Evolutionary conservation across 768 basidiomycete genomes (phyloP), one percentile per base, ranked within the genome.

Genomic region (Pilatotrama ljubarskyi): DNA sequence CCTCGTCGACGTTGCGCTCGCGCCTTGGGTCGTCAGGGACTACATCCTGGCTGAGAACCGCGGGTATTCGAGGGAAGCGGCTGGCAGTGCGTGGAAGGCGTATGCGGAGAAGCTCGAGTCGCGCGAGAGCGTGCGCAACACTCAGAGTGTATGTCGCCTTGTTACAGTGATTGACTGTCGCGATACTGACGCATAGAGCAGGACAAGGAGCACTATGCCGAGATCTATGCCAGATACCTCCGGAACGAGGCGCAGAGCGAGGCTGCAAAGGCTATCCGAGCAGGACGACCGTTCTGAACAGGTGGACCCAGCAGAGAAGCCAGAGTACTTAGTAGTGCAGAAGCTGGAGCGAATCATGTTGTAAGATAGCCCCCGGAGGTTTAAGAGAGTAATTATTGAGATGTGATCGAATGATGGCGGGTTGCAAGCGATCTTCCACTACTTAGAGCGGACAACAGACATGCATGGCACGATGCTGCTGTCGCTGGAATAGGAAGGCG

Each of bases 201-300:
- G 77, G 75, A 78, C 25, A 64, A 64, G 63, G 71, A 78, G 40
- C 78, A 85, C 65, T 77, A 80, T 44, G 69, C 72, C 4, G 76
- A 76, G 49, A 80, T 86, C 1, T 82, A 82, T 59, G 78, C 74
- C 8, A 78, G 84, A 3, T 87, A 84, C 67, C 72, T 87, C 40
- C 77, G 78, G 8, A 78, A 87, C 63, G 82, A 84, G 51, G 69
- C 72, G 9, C 67, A 69, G 62, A 72, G 70, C 54, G 66, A 68
- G 49, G 67, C 61, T 2, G 72, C 69, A 3, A 70, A 69, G 59
- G 72, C 72, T 1, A 68, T 66, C 24, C 53, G 70, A n/a, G 66
- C 61, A 24, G 70, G 70, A 20, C 35, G 55, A 26, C 46, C 61
- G 22, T 62, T 61, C 44, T 58, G 48, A 58, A 9, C 81, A 15